These are phyloP conservation scores for Effrenium voratum DNA, from an alignment of 73 alveolate species.

Conservation along the genomic window DNA sequence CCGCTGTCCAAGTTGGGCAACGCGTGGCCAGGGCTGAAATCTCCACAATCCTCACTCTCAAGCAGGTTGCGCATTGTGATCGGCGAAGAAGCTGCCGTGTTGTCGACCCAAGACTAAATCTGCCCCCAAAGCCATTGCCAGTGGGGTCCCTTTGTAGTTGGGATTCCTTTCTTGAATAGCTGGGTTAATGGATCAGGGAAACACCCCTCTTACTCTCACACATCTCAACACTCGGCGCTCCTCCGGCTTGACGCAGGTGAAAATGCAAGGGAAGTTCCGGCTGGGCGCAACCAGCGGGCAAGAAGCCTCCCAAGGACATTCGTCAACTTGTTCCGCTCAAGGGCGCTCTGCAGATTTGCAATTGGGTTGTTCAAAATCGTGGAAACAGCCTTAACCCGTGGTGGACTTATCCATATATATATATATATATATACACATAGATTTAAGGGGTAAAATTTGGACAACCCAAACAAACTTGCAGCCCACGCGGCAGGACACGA, in stretches of 20 bases:
- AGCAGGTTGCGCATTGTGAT: neutral
- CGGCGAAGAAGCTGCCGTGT: neutral
- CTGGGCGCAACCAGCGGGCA: conserved; percentile 64
- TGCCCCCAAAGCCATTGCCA: neutral
- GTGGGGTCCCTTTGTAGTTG: too few species aligned
- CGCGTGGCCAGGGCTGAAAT: conserved; percentile 64
- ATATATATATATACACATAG: neutral
- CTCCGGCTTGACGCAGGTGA: conserved; percentile 53
- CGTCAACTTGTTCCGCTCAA: neutral
- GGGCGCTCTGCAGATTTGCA: neutral
- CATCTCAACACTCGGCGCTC: neutral
- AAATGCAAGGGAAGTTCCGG: conserved; percentile 67
- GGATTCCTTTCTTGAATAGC: neutral
- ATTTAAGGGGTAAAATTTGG: neutral
- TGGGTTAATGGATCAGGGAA: neutral
- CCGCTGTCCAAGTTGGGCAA: conserved; percentile 18
- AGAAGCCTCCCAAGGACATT: neutral
- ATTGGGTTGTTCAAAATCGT: neutral
- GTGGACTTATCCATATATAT: neutral
- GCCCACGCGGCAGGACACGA: conserved; percentile 39
- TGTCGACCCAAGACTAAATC: neutral
- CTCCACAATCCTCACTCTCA: conserved; percentile 56
- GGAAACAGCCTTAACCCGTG: neutral
- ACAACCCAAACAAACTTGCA: neutral
- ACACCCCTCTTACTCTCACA: neutral